These are phyloP conservation scores for Huntiella moniliformis DNA, from an alignment of 2,329 filamentous ascomycete genomes.

Conservation along the genomic window DNA sequence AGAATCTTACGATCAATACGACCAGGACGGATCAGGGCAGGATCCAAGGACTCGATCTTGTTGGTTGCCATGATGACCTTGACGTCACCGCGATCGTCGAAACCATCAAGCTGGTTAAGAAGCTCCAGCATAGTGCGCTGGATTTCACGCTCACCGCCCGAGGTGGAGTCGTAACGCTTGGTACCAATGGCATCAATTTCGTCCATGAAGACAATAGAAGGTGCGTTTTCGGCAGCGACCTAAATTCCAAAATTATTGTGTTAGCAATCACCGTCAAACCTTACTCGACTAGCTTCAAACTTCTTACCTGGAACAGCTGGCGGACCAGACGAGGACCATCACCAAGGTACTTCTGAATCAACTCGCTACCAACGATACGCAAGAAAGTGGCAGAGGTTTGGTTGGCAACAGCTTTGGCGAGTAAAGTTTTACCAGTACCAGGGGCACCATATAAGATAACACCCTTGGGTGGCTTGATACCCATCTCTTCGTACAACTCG, in stretches of 20 bases:
- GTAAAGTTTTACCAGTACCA: slow-evolving; percentile 86
- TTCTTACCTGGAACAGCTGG: slow-evolving; percentile 67
- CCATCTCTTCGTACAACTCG: slow-evolving; percentile 98
- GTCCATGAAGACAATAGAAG: slow-evolving; percentile 96
- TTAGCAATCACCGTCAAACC: slow-evolving; percentile 1
- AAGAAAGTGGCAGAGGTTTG: slow-evolving; percentile 98
- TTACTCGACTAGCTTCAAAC: slow-evolving; percentile 5
- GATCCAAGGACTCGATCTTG: slow-evolving; percentile 97
- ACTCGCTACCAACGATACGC: slow-evolving; percentile 86
- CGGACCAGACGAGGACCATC: slow-evolving; percentile 87
- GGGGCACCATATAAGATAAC: slow-evolving; percentile 96
- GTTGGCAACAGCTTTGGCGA: slow-evolving; percentile 95
- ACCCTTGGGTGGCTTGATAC: slow-evolving; percentile 98
- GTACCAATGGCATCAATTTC: slow-evolving; percentile 98
- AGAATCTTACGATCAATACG: slow-evolving; percentile 97
- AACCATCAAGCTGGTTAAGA: slow-evolving; percentile 94
- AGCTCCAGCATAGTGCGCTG: slow-evolving; percentile 98
- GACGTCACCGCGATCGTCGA: slow-evolving; percentile 95
- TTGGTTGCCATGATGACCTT: slow-evolving; percentile 99
- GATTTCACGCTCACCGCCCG: slow-evolving; percentile 89
- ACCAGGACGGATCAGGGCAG: slow-evolving; percentile 84
- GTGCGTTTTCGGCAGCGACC: slow-evolving; percentile 87
- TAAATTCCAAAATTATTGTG: slow-evolving; percentile 19
- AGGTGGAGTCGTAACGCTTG: slow-evolving; percentile 95
- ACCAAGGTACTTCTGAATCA: slow-evolving; percentile 97